Percentiles rank a stretch among this genome's conserved stretches.
These are phyloP conservation scores for Amylocystis lapponica DNA, from an alignment of 768 basidiomycete species.

Conservation along the genomic window DNA sequence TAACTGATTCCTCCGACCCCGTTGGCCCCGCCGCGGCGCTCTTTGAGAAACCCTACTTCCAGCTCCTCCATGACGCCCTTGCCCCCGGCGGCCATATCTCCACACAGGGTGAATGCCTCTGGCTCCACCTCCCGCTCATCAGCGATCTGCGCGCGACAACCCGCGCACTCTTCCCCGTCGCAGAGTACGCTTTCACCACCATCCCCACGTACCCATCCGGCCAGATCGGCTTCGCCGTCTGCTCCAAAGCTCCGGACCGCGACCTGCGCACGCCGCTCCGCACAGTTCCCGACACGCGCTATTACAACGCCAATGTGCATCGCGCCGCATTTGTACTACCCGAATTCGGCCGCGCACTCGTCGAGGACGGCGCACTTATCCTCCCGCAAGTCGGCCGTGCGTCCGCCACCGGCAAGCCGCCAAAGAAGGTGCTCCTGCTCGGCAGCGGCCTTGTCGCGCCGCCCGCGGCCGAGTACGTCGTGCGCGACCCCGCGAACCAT, in stretches of 20 bases:
- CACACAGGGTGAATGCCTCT: conserved; percentile 93
- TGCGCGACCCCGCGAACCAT: conserved; percentile 70
- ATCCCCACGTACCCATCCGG: conserved; percentile 99
- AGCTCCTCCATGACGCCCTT: conserved; percentile 87
- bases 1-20: conserved; percentile 98
- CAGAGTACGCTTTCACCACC: conserved; percentile 92
- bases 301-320: conserved; percentile 86
- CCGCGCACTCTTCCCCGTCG: conserved; percentile 66
- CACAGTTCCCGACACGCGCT: conserved; percentile 62
- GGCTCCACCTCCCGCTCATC: conserved; percentile 91
- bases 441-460: conserved; percentile 94
- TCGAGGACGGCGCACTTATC: conserved; percentile 69
- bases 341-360: conserved; percentile 76
- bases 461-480: conserved; percentile 94
- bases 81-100: conserved; percentile 88
- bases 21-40: conserved; percentile 92
- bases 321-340: conserved; percentile 82
- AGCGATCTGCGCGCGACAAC: conserved; percentile 65
- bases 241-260: conserved; percentile 68
- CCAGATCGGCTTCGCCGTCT: conserved; percentile 92
- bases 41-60: conserved; percentile 97
- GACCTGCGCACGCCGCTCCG: conserved; percentile 72
- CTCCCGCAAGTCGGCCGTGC: conserved; percentile 71
- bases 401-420: conserved; percentile 39
- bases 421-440: conserved; percentile 78